Evolutionary conservation across 345 rosid genomes (phyloP).

Genomic region (Hypericum androsaemum): DNA sequence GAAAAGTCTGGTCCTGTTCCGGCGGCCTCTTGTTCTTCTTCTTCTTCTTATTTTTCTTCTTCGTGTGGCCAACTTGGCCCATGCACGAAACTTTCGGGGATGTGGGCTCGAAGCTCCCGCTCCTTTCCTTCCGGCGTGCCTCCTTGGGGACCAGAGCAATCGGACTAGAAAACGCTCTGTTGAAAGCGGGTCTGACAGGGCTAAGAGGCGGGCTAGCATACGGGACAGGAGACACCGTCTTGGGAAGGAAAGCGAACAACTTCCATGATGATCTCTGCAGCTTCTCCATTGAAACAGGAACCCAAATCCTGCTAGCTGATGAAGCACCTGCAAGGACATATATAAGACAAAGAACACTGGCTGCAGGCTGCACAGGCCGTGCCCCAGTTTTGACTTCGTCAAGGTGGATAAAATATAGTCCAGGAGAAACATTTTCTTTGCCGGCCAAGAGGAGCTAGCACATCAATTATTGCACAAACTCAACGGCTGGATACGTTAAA

Average conservation of each 20-base stretch:
- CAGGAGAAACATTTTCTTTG: too few relatives aligned
- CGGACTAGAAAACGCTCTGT: constrained; percentile 6
- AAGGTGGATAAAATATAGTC: too few relatives aligned
- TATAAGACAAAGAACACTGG: too few relatives aligned
- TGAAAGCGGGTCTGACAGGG: constrained; percentile 8
- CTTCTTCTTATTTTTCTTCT: constrained; percentile 9
- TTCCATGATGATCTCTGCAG: constrained; percentile 2
- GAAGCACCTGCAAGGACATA: too few relatives aligned
- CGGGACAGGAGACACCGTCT: constrained; percentile 16
- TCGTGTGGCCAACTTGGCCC: constrained; percentile 29
- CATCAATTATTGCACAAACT: too few relatives aligned
- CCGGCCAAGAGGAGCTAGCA: too few relatives aligned
- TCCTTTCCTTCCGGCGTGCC: constrained; percentile 21
- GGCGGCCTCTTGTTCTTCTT: not conserved
- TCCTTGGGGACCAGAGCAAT: constrained; percentile 24
- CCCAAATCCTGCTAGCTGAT: too few relatives aligned
- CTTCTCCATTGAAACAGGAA: constrained; percentile 10
- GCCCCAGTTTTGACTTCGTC: too few relatives aligned
- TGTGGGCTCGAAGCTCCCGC: constrained; percentile 29
- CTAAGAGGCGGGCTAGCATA: constrained; percentile 26
- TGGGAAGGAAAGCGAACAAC: constrained; percentile 13
- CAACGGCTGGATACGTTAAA: too few relatives aligned
- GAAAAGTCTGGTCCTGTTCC: not conserved
- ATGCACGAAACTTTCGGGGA: constrained; percentile 35
- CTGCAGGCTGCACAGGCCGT: too few relatives aligned